Percentiles rank a stretch among this genome's conserved stretches.
Conservation (phyloP, 73 alveolate species). For the Breviolum minutum region DNA sequence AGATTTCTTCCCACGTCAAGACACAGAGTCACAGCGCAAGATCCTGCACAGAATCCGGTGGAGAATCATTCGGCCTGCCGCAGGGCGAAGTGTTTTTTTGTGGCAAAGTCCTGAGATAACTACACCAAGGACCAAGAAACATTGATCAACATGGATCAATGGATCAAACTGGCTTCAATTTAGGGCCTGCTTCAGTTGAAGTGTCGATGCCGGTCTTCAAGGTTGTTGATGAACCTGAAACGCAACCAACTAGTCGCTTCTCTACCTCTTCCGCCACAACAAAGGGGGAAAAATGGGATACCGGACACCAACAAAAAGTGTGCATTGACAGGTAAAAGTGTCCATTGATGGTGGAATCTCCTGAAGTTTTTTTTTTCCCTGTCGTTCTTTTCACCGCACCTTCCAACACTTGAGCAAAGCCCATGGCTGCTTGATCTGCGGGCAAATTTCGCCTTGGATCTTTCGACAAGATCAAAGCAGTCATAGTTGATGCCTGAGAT, state of each 20-base stretch:
- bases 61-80: conserved; percentile 39
- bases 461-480: neutral
- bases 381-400: neutral
- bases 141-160: no score
- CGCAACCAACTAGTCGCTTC: neutral
- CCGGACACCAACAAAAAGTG: no score
- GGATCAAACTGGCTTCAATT: neutral
- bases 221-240: conserved; percentile 6
- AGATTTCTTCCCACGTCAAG: neutral
- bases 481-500: no score
- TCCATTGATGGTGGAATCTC: no score
- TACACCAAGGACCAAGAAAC: neutral
- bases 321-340: no score
- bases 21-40: conserved; percentile 62
- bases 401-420: conserved; percentile 39
- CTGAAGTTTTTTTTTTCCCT: no score
- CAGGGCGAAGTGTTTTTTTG: no score
- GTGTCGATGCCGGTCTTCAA: conserved; percentile 35
- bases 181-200: conserved; percentile 59
- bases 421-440: conserved; percentile 57
- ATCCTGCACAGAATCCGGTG: conserved; percentile 69
- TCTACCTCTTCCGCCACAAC: no score
- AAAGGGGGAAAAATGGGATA: no score
- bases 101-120: neutral
- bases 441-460: conserved; percentile 55